A percentile compares a stretch with the other conserved stretches of the same genome.
These are phyloP conservation scores for Pseudocercospora pini-densiflorae DNA, from an alignment of 2,329 filamentous ascomycete genomes.

Conservation along the genomic window DNA sequence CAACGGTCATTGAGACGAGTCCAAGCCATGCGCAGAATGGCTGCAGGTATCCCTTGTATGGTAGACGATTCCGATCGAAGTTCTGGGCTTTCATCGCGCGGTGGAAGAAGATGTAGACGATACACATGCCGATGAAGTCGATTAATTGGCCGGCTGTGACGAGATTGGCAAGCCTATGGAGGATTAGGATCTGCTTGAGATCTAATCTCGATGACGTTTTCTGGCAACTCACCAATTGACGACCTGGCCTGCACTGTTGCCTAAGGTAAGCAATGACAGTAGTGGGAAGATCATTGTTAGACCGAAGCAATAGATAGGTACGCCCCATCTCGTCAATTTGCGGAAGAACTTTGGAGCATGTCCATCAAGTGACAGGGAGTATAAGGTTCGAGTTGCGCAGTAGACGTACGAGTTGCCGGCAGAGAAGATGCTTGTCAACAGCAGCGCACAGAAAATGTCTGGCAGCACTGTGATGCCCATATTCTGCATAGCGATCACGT, in stretches of 20 bases:
- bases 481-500: conserved; percentile 59
- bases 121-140: background rate
- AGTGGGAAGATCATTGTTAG: background rate
- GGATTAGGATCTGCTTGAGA: background rate
- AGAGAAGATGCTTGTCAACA: conserved; percentile 66
- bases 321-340: conserved; percentile 52
- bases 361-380: conserved; percentile 62
- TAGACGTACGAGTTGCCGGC: conserved; percentile 61
- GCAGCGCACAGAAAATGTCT: conserved; percentile 68
- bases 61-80: background rate
- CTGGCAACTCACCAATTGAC: background rate
- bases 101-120: background rate
- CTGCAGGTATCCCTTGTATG: background rate
- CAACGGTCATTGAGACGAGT: background rate
- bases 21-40: background rate
- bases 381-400: conserved; percentile 56
- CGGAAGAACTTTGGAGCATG: conserved; percentile 63
- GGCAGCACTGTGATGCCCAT: conserved; percentile 63
- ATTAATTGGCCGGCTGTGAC: background rate
- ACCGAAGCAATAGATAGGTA: conserved; percentile 68
- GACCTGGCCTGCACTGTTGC: background rate
- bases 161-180: background rate
- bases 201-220: background rate
- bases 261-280: background rate
- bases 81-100: background rate